Evolutionary conservation across 768 basidiomycete genomes (phyloP), one percentile per base, ranked within the genome.

Genomic region (Calocera cornea): DNA sequence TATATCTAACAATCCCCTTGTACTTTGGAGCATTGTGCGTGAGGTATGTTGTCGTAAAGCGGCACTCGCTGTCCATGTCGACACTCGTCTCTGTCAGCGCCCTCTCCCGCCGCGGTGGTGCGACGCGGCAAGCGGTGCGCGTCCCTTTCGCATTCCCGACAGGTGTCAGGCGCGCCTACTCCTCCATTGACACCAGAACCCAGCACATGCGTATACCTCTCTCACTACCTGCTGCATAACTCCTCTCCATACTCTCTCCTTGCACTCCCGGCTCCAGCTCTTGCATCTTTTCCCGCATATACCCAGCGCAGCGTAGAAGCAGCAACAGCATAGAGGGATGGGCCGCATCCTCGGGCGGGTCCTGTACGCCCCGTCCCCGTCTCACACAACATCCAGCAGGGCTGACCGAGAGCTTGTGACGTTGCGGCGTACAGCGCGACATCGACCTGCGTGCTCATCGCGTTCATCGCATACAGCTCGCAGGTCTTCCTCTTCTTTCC

Each of bases 401-500:
- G 22, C 14, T 27, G 8, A 27, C 10, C 24, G 8, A 50, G 24
- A 50, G 14, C 22, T 10, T 27, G 49, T 17, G 19, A 17, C 24
- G 44, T 19, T 5, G 44, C 19, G 16, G 44, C 19, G 44, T 7
- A 19, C 24, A 47, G 44, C 19, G 19, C 44, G 44, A 47, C 44
- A 7, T 80, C 85, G 71, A 88, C 89, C 68, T 81, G 88, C 65
- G 80, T 80, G 71, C 82, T 92, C 38, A 92, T 92, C 49, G 83
- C 80, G 65, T 98, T 97, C 77, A 93, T 97, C 70, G 84, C 90
- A 1, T 91, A 92, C 75, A 88, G 90, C 5, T 86, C 88, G 1
- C 95, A 98, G 76, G 83, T 92, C 72, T 94, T 90, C 77, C 81
- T 97, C 68, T 86, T 97, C 75, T 85, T 85, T 92, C 93, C 92